Evolutionary conservation across 2,329 filamentous ascomycete genomes (phyloP).

Genomic region (Cyphellophora attinorum): DNA sequence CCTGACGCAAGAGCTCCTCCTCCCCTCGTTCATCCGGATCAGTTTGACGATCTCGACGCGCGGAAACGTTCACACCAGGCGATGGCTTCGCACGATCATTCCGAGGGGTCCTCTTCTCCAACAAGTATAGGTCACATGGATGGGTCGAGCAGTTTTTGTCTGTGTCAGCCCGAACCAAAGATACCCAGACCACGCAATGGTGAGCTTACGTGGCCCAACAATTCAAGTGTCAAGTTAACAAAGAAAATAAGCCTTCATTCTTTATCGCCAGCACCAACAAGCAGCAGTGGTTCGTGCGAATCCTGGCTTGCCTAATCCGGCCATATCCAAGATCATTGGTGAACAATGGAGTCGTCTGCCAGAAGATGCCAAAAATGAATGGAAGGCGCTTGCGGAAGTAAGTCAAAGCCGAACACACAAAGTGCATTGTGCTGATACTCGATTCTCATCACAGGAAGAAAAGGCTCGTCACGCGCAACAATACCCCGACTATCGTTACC

Average conservation of each 20-base stretch:
- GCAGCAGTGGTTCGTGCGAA: conserved; percentile 69
- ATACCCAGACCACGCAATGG: conserved; percentile 63
- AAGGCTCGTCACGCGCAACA: conserved; percentile 80
- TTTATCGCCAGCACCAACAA: conserved; percentile 92
- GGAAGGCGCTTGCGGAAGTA: conserved; percentile 82
- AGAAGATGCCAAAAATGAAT: conserved; percentile 66
- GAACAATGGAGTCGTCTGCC: conserved; percentile 78
- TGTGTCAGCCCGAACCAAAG: conserved; percentile 62
- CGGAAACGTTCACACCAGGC: background rate
- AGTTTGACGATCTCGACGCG: background rate
- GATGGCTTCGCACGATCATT: conserved; percentile 4
- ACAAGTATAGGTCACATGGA: conserved; percentile 2
- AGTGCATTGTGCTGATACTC: conserved; percentile 12
- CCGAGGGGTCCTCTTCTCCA: conserved; percentile 1
- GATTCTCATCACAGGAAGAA: conserved; percentile 55
- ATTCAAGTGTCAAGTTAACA: no score
- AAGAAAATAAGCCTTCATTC: conserved; percentile 71
- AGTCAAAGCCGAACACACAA: conserved; percentile 15
- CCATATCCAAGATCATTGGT: conserved; percentile 95
- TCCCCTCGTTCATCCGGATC: background rate
- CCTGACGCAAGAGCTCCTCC: background rate
- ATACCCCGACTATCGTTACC: conserved; percentile 91
- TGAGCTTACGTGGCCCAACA: no score
- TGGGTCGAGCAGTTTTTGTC: conserved; percentile 42
- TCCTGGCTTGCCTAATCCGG: conserved; percentile 85